A percentile compares a stretch with the other conserved stretches of the same genome.
These are phyloP conservation scores for Aphanomyces cochlioides DNA, from an alignment of 352 stramenopile species.

Conservation along the genomic window DNA sequence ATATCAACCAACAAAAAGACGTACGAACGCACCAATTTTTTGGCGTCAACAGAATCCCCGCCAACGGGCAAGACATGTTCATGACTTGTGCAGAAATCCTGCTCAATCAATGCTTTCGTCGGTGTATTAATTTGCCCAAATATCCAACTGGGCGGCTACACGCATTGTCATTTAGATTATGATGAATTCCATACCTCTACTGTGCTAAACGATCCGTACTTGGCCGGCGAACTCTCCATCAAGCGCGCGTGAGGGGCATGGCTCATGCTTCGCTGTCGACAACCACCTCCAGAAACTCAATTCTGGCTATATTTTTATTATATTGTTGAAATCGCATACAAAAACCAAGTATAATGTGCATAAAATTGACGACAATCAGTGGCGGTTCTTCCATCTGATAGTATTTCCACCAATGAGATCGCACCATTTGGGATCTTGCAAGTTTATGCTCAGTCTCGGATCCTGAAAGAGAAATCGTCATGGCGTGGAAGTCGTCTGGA, in stretches of 20 bases:
- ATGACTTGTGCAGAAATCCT: slow-evolving; percentile 30
- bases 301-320: too few species aligned
- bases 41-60: background rate
- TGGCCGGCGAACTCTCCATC: background rate
- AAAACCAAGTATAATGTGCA: too few species aligned
- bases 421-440: background rate
- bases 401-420: slow-evolving; percentile 10
- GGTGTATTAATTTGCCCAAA: slow-evolving; percentile 23
- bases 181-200: background rate
- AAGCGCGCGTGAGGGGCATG: background rate
- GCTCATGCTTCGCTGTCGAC: background rate
- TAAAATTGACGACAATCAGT: too few species aligned
- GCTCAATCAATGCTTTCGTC: slow-evolving; percentile 28
- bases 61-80: slow-evolving; percentile 9
- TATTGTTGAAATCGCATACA: too few species aligned
- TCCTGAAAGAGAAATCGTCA: background rate
- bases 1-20: background rate
- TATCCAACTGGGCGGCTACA: slow-evolving; percentile 13
- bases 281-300: too few species aligned
- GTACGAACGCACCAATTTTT: slow-evolving; percentile 16
- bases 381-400: background rate
- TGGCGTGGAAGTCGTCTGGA: slow-evolving; percentile 31
- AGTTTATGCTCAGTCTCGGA: slow-evolving; percentile 11
- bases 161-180: background rate
- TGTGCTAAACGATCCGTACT: slow-evolving; percentile 20